These are phyloP conservation scores for Linderniella brevidens DNA, from an alignment of 257 asterid species.

Conservation along the genomic window DNA sequence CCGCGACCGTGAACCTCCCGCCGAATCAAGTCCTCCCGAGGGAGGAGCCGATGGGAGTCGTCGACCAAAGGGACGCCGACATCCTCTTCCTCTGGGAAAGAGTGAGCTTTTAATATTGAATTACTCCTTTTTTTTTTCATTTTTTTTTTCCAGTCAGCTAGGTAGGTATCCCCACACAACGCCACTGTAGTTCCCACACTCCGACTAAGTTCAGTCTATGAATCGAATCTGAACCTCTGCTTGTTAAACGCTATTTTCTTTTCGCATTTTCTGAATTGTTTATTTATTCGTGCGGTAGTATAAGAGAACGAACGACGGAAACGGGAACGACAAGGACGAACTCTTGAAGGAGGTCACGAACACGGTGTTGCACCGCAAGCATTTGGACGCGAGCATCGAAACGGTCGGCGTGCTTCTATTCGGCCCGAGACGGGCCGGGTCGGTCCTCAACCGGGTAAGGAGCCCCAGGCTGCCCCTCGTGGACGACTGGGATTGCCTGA, in stretches of 20 bases:
- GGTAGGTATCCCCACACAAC: not conserved
- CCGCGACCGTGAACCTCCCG: slow-evolving; percentile 50
- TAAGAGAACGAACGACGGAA: slow-evolving; percentile 19
- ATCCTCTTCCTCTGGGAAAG: slow-evolving; percentile 53
- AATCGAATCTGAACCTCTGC: too few relatives aligned
- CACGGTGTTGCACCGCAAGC: slow-evolving; percentile 37
- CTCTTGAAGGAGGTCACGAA: slow-evolving; percentile 34
- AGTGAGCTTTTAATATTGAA: slow-evolving; percentile 13
- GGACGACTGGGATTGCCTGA: slow-evolving; percentile 83
- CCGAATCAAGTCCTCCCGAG: slow-evolving; percentile 18
- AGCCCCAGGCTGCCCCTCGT: slow-evolving; percentile 38
- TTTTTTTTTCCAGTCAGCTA: not conserved
- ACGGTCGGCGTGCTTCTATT: slow-evolving; percentile 39
- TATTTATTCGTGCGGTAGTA: slow-evolving; percentile 17
- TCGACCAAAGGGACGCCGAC: slow-evolving; percentile 85
- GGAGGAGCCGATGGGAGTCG: slow-evolving; percentile 21
- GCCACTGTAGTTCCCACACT: too few relatives aligned
- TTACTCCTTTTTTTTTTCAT: not conserved
- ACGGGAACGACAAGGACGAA: slow-evolving; percentile 19
- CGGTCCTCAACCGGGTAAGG: slow-evolving; percentile 28
- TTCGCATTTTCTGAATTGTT: not conserved
- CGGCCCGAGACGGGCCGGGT: slow-evolving; percentile 36
- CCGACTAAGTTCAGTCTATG: too few relatives aligned
- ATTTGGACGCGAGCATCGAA: slow-evolving; percentile 44
- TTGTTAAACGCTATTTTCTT: too few relatives aligned